Evolutionary conservation across 805 yeast species (phyloP), one percentile per base, ranked within the genome.

Genomic region (Candida ficus): DNA sequence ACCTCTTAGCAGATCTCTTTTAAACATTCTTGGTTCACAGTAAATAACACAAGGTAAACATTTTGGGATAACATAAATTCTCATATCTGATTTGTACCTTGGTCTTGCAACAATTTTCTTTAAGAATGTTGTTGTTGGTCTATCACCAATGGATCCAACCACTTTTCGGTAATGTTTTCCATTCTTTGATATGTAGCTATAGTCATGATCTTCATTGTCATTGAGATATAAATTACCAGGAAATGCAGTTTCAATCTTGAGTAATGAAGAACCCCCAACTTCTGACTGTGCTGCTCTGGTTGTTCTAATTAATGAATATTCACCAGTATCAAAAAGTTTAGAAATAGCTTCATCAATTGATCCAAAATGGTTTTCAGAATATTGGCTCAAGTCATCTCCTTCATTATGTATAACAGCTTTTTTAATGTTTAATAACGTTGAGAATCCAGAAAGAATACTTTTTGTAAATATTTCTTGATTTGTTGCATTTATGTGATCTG

Each of bases 21-120:
- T 73, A 46, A 76, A 62, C 70, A 73, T 71, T 42, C 75, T 60
- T 40, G 64, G 64, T 45, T 74, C 75, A 30, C 73, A 65, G 45
- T 76, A 76, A 17, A 76, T 45, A 3, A 70, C 66, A 45, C 66
- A 63, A 39, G 64, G 53, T 7, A 53, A 43, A 13, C 55, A 50
- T 20, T 67, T 58, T 4, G 81, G 80, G 5, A 78, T 58, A 16
- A 78, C 48, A 56, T 72, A 78, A n/a, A 78, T 70, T 52, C 76
- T 73, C 84, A 78, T 78, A 47, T 74, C 75, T 7, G 76, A 65
- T 52, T 78, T 78, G 56, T 78, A 78, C 25, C 84, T 57, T 11
- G 84, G 84, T 48, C 82, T 62, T 12, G 83, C 83, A 26, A 77
- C 70, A 19, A 71, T 64, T 44, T 75, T 75, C 56, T 78, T 78